phyloP scores from a whole-genome alignment of 371 early-diverging fungal species.

The Syncephalastrum sp. region DNA sequence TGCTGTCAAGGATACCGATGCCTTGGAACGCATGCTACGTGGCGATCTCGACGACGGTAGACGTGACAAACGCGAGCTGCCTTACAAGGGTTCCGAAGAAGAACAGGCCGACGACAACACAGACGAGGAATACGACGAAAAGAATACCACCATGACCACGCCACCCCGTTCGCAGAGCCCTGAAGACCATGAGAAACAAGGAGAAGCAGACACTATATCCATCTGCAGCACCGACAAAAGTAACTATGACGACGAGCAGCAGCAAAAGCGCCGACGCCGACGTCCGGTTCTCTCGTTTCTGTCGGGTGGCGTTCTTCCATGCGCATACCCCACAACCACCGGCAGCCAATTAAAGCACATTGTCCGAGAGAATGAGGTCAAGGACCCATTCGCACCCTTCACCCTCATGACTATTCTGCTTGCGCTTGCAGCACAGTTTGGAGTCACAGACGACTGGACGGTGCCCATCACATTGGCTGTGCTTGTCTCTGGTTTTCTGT shows the following conservation, averaged over 20 bases:
- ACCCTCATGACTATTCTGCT: conserved; percentile 34
- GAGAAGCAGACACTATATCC: conserved; percentile 2
- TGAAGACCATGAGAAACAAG: conserved; percentile 2
- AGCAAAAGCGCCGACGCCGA: conserved; percentile 3
- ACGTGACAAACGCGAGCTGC: background rate
- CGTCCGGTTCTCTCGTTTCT: conserved; percentile 14
- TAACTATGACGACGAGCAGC: no score
- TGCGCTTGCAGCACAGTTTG: conserved; percentile 34
- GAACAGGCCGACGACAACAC: background rate
- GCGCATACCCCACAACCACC: conserved; percentile 15
- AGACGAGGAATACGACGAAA: conserved; percentile 16
- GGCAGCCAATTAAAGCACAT: background rate
- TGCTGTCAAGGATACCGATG: conserved; percentile 44
- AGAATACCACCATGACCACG: conserved; percentile 21
- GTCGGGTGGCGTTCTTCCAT: conserved; percentile 16
- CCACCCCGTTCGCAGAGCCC: conserved; percentile 17
- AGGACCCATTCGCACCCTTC: conserved; percentile 40
- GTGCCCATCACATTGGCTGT: conserved; percentile 45
- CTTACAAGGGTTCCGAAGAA: background rate
- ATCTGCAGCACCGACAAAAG: background rate
- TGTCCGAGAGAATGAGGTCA: conserved; percentile 10
- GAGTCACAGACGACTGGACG: conserved; percentile 54
- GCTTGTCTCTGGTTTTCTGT: conserved; percentile 41
- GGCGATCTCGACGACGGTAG: conserved; percentile 31
- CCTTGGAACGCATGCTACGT: conserved; percentile 43